Evolutionary conservation across 805 yeast species (phyloP), one percentile per base, ranked within the genome.

Genomic region (Kazachstania kunashirensis): DNA sequence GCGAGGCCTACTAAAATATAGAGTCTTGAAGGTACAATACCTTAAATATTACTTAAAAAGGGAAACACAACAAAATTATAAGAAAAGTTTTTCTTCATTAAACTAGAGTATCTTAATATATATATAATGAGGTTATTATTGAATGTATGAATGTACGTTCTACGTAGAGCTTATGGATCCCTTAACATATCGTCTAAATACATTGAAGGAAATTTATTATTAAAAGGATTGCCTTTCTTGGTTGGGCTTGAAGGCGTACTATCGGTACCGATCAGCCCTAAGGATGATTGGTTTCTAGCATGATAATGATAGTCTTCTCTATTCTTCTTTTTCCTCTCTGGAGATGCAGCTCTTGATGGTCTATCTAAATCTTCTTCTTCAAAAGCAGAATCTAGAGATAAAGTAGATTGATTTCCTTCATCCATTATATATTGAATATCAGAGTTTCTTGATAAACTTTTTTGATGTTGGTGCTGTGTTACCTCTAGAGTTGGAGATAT

Each of bases 401-500:
- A 16, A 2, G 27, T 25, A 1, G 37, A 40, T 14, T 11, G 16
- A 11, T 28, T 24, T 6, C 14, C 27, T 10, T 21, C 25, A 20
- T 20, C 9, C 6, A 18, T 9, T 23, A 16, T 17, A 26, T 31
- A 25, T 6, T 14, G 17, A 8, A 31, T 14, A 6, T 30, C 26
- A 12, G 11, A 9, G 15, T 10, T 16, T 31, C 41, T 39, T 63
- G 57, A 47, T 56, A 62, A 46, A 68, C 39, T 33, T 68, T 36
- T 31, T 28, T 65, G 57, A 7, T 19, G 14, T 47, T 61, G 65
- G 47, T 68, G 70, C 38, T 65, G 65, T 72, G 77, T 71, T 13
- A 78, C 79, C 49, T 81, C 85, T 13, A 77, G 78, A 1, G 94
- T 84, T 24, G 94, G 94, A 3, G 92, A 82, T 36, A 82, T 73